phyloP scores from a whole-genome alignment of 345 rosid species.

The Brassica carinata region DNA sequence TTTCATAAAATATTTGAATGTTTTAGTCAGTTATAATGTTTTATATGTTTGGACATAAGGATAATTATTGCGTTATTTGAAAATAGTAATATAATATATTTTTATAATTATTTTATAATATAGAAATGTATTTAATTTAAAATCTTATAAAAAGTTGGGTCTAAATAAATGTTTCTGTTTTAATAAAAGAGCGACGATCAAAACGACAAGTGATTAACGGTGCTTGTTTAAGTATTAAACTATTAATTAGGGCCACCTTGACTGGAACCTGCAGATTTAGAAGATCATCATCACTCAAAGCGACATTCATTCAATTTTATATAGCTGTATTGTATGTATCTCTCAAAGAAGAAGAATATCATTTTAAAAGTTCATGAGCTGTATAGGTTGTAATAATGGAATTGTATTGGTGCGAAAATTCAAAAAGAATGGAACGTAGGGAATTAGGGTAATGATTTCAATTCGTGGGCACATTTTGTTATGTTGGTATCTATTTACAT shows the following conservation, averaged over 20 bases:
- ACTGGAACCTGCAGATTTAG: slow-evolving; percentile 15
- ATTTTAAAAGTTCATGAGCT: neutral
- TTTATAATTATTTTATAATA: too few relatives aligned
- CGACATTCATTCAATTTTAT: neutral
- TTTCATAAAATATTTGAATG: too few relatives aligned
- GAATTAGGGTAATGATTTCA: slow-evolving; percentile 40
- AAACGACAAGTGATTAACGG: slow-evolving; percentile 19
- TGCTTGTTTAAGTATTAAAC: neutral
- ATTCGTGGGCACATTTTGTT: slow-evolving; percentile 39
- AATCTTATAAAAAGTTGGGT: too few relatives aligned
- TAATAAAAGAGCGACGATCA: neutral
- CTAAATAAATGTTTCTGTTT: too few relatives aligned
- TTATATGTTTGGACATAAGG: too few relatives aligned
- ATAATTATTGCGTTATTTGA: too few relatives aligned
- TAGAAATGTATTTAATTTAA: too few relatives aligned
- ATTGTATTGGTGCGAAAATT: neutral
- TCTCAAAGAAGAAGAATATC: neutral
- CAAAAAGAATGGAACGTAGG: slow-evolving; percentile 12
- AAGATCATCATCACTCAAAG: slow-evolving; percentile 21
- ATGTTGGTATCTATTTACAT: slow-evolving; percentile 21
- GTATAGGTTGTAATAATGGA: slow-evolving; percentile 26
- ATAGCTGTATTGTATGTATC: neutral
- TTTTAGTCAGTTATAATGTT: too few relatives aligned
- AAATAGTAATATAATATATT: too few relatives aligned
- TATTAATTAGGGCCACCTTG: neutral